These are phyloP conservation scores for Saprolegnia parasitica DNA, from an alignment of 352 stramenopile genomes.

Conservation along the genomic window DNA sequence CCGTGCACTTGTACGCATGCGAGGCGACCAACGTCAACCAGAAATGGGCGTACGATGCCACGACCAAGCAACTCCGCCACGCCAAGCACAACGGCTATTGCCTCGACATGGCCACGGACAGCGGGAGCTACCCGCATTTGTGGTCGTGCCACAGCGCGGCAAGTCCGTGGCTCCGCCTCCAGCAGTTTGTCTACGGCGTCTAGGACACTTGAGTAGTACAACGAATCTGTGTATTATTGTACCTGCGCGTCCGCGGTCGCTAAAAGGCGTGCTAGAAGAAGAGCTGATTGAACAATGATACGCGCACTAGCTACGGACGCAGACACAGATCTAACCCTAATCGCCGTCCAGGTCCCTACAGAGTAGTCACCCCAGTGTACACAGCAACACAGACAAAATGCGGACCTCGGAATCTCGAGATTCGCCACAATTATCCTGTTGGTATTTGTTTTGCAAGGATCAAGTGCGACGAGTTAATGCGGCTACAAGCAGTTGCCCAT, in stretches of 20 bases:
- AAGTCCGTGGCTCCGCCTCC: not conserved
- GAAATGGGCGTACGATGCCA: slow-evolving; percentile 54
- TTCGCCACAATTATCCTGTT: not conserved
- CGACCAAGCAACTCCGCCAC: slow-evolving; percentile 43
- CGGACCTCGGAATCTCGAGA: not conserved
- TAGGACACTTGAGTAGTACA: too few species aligned
- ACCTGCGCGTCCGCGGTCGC: too few species aligned
- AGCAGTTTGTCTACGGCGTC: not conserved
- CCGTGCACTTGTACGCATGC: slow-evolving; percentile 53
- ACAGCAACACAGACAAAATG: not conserved
- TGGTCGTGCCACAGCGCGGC: not conserved
- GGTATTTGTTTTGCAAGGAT: not conserved
- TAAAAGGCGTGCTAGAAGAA: too few species aligned
- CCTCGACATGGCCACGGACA: slow-evolving; percentile 35
- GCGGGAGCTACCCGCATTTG: not conserved
- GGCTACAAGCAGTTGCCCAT: slow-evolving; percentile 25
- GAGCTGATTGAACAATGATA: too few species aligned
- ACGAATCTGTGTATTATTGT: too few species aligned
- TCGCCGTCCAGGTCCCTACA: too few species aligned
- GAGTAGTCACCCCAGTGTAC: too few species aligned
- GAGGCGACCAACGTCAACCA: slow-evolving; percentile 61
- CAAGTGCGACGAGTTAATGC: not conserved
- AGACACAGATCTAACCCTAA: too few species aligned
- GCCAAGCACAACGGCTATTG: slow-evolving; percentile 47
- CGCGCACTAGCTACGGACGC: too few species aligned